Conservation (phyloP, 768 basidiomycete species). For the Tephrocybe sp. region DNA sequence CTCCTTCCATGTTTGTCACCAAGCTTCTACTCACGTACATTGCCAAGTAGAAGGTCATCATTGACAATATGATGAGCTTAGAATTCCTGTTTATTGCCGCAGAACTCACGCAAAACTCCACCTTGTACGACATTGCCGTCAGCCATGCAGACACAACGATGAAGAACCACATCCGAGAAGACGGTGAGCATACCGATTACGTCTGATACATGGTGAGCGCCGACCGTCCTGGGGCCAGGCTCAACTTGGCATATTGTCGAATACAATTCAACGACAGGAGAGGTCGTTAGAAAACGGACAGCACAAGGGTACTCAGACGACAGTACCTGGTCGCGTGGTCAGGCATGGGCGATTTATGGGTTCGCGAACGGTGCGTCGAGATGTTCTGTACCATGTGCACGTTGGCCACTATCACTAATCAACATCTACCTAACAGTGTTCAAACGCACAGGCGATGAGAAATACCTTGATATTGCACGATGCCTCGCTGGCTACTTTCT, state of each 20-base stretch:
- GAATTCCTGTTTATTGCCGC: constrained; percentile 63
- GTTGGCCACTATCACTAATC: no score
- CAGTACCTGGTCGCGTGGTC: constrained; percentile 76
- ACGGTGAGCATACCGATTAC: no score
- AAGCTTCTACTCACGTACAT: not conserved
- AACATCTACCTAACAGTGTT: constrained; percentile 67
- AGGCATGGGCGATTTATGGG: constrained; percentile 72
- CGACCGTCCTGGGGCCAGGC: no score
- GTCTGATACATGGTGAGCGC: no score
- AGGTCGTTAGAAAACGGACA: constrained; percentile 55
- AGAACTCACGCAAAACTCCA: constrained; percentile 58
- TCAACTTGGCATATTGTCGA: constrained; percentile 64
- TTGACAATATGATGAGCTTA: constrained; percentile 82
- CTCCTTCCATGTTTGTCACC: not conserved
- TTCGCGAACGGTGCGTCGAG: constrained; percentile 61
- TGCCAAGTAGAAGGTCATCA: constrained; percentile 52
- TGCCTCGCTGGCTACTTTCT: constrained; percentile 62
- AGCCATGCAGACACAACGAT: constrained; percentile 68
- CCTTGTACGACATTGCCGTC: constrained; percentile 58
- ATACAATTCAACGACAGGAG: constrained; percentile 65
- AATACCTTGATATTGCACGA: constrained; percentile 62
- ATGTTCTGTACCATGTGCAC: no score
- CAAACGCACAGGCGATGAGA: constrained; percentile 44
- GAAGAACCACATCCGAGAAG: constrained; percentile 61
- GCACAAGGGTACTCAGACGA: constrained; percentile 61